Evolutionary conservation across 306 rosid genomes (phyloP), one percentile per base, ranked within the genome.

Genomic region (Acacia crassicarpa): DNA sequence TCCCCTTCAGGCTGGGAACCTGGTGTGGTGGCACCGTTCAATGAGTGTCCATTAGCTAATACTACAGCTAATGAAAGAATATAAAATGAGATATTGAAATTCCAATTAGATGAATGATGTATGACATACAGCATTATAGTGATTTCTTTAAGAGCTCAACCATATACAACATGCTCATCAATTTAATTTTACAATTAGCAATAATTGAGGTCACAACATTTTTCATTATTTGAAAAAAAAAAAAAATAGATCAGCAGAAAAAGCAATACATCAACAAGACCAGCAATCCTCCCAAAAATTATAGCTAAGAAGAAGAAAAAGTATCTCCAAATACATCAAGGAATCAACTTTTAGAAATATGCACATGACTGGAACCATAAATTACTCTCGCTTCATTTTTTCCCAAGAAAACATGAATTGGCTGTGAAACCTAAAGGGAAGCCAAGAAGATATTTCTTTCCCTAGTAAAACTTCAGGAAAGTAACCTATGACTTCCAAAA

Each of bases 1-100:
- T 93, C 98, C 65, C 93, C 89, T 23, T 91, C 96, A 82, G 95
- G 76, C 79, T 93, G 98, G 84, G 92, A 88, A 79, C 98, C 96
- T 84, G 91, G 96, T 85, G 89, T 78, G 22, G 83, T 72, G 74
- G 83, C 86, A 78, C 95, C 97, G 76, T 95, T 95, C 70, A 92
- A 84, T 38, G 89, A 72, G 72, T 95, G 91, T 81, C 99, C 99
- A 77, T 97, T 97, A 83, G 99, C 93, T 84, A 95, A 85, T 74
- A 95, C 92, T 81, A 95, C 87, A 78, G 96, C 99, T 95, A 88
- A 80, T 85, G 75, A 78, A 77, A 83, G 45, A 73, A 51, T 33
- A 76, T 41, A 73, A 80, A 16, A 49, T 83, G 59, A 84, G 75
- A 80, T 54, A 38, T 70, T 74, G 30, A 77, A 33, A 66, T 72